Conservation (phyloP, 2,329 filamentous ascomycete genomes). For the Venturia carpophila region DNA sequence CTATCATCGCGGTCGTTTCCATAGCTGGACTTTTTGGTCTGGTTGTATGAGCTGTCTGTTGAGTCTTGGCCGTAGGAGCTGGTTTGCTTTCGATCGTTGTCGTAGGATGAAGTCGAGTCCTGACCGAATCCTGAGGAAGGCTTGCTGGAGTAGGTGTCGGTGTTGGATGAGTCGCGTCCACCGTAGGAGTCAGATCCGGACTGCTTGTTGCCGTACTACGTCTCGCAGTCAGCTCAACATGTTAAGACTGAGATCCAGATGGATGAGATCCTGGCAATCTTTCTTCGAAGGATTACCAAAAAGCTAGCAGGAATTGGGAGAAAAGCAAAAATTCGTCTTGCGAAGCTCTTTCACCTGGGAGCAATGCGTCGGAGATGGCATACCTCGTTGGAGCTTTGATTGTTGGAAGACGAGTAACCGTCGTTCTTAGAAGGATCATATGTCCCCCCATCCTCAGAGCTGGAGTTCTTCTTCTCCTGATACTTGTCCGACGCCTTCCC, state of each 20-base stretch:
- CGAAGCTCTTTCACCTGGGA: not conserved
- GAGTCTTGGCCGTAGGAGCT: constrained; percentile 2
- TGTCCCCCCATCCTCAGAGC: not conserved
- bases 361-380: not conserved
- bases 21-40: not conserved
- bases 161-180: not conserved
- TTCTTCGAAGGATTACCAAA: not conserved
- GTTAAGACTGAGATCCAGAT: not conserved
- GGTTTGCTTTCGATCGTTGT: not conserved
- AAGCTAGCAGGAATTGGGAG: not conserved
- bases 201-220: not conserved
- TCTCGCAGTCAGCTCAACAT: not conserved
- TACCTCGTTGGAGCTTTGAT: not conserved
- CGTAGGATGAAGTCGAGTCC: not conserved
- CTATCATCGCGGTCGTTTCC: not conserved
- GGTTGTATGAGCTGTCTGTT: not conserved
- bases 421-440: not conserved
- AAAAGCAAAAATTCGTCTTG: not conserved
- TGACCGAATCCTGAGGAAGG: not conserved
- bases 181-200: constrained; percentile 8
- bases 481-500: constrained; percentile 4
- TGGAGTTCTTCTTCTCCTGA: not conserved
- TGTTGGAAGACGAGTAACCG: not conserved
- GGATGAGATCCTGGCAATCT: not conserved
- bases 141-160: not conserved